phyloP scores from a whole-genome alignment of 768 basidiomycete species.

The Amanita exitialis region DNA sequence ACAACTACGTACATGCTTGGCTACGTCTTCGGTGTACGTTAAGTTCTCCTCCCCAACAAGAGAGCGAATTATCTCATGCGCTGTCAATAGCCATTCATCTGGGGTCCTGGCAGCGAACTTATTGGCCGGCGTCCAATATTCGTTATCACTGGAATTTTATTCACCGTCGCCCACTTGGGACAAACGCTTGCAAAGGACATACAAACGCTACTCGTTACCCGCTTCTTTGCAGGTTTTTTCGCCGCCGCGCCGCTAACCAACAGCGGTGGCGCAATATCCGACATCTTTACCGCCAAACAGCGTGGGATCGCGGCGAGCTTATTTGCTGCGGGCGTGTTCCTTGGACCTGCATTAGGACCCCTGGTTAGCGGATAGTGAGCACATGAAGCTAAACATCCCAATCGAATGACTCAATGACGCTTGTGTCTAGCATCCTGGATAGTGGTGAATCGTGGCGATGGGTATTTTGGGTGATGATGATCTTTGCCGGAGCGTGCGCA shows the following conservation, averaged over 20 bases:
- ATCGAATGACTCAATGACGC: background rate
- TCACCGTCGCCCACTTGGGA: conserved; percentile 47
- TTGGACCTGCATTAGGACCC: conserved; percentile 56
- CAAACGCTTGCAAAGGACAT: conserved; percentile 54
- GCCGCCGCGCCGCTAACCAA: conserved; percentile 51
- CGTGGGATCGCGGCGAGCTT: conserved; percentile 47
- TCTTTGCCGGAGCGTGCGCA: conserved; percentile 45
- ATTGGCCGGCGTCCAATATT: conserved; percentile 44
- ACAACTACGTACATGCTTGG: conserved; percentile 43
- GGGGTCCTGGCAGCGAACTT: conserved; percentile 19
- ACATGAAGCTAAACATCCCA: conserved; percentile 23
- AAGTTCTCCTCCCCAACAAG: background rate
- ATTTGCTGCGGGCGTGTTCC: conserved; percentile 51
- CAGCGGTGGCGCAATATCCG: conserved; percentile 47
- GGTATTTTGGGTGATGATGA: conserved; percentile 66
- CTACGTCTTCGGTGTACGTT: conserved; percentile 36
- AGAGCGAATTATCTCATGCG: background rate
- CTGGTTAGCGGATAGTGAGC: conserved; percentile 51
- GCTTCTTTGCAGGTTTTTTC: conserved; percentile 58
- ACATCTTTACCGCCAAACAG: conserved; percentile 41
- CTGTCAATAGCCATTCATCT: conserved; percentile 32
- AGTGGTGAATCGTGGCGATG: conserved; percentile 47
- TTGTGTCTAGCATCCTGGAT: conserved; percentile 30
- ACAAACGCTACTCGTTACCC: conserved; percentile 43
- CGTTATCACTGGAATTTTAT: conserved; percentile 34